These are phyloP conservation scores for Gossypium rotundifolium DNA, from an alignment of 345 rosid genomes.

Conservation along the genomic window DNA sequence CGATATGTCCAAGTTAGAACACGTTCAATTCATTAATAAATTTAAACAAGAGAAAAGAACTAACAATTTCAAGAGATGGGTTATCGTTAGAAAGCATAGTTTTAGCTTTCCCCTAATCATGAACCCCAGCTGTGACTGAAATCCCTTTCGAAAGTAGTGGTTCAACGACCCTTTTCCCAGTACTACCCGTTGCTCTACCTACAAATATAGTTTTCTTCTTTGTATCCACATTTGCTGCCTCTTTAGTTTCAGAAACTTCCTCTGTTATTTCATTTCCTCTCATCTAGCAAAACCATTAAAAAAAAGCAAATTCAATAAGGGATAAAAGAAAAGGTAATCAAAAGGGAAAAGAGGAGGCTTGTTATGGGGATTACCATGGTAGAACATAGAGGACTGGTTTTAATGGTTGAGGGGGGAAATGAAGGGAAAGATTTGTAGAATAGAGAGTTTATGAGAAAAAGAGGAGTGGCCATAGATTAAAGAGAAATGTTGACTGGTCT, in stretches of 20 bases:
- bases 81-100: constrained; percentile 39
- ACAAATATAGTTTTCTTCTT: constrained; percentile 61
- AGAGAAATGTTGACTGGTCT: not conserved
- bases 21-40: not conserved
- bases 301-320: not conserved
- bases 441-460: constrained; percentile 29
- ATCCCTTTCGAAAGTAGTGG: constrained; percentile 78
- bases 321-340: too few relatives aligned
- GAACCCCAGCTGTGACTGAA: constrained; percentile 78
- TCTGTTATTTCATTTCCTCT: constrained; percentile 42
- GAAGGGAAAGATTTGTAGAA: not conserved
- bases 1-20: not conserved
- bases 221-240: constrained; percentile 1
- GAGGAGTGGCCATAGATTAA: constrained; percentile 39
- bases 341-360: not conserved
- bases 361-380: constrained; percentile 21
- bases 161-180: constrained; percentile 79
- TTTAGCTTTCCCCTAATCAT: constrained; percentile 65
- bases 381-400: constrained; percentile 17
- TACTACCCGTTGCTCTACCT: constrained; percentile 81
- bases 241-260: constrained; percentile 22
- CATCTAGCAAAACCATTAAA: constrained; percentile 36
- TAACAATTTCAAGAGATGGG: constrained; percentile 51
- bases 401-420: constrained; percentile 18
- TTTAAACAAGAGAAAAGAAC: constrained; percentile 12